Base-by-base conservation (phyloP, 331 rosid genomes). In the Acacia concinna region DNA sequence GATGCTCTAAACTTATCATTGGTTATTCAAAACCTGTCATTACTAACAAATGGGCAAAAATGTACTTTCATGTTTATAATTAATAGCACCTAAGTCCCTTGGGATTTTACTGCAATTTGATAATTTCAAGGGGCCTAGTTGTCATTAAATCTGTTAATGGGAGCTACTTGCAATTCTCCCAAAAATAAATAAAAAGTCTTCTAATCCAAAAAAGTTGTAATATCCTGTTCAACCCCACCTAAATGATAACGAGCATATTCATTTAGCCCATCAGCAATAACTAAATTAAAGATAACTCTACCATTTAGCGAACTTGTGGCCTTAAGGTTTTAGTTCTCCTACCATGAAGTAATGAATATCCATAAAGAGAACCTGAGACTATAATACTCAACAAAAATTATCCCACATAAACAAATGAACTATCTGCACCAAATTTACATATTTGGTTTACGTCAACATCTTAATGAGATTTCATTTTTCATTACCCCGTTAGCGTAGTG, bases 271-370 rank as follows among this genome's bases (percentile, higher is more conserved):
- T 49, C 35, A 44, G 34, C 23, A 75, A 76, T 44, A 20, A 76
- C 64, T 23, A 31, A 4, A 20, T 18, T 18, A 14, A 62, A 63
- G 3, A 23, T 38, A 18, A 21, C 37, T 32, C 7, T 32, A 76
- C 46, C 31, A 44, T 31, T 31, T 12, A 31, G 21, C 6, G 1
- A 44, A 46, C 18, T 2, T 9, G 25, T n/a, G 32, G 8, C 37
- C 18, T 40, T 41, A 51, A 78, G 40, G 30, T 44, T 68, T 28
- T 51, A 78, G 18, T 30, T 68, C 31, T 30, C 60, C 15, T 34
- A 81, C 52, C 56, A 46, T 46, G 75, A 71, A 32, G 47, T 72
- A 21, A 79, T 38, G 38, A 49, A 79, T 76, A 79, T 75, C 71
- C 68, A 75, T 56, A 21, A 81, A 71, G 51, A 70, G 52, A 74